Conservation (phyloP, 2,329 filamentous ascomycete genomes). For the Calonectria naviculata region DNA sequence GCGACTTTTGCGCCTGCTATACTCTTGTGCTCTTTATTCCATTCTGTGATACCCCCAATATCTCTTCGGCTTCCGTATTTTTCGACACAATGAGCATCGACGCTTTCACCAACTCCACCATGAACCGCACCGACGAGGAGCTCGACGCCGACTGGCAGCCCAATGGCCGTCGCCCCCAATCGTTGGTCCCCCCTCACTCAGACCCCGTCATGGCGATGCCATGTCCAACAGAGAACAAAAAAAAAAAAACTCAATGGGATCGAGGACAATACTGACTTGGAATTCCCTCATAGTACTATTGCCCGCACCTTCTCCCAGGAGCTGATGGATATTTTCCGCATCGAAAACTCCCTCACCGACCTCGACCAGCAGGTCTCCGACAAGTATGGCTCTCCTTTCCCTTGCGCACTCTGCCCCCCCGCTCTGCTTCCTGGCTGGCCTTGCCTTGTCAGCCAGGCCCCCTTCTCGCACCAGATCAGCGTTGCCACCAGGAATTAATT, state of each 20-base stretch:
- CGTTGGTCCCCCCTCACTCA: conserved; percentile 71
- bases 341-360: conserved; percentile 81
- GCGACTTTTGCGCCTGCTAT: neutral
- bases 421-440: neutral
- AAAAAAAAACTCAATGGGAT: neutral
- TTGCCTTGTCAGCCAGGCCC: neutral
- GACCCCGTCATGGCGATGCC: conserved; percentile 29
- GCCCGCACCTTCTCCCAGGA: conserved; percentile 88
- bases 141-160: conserved; percentile 85
- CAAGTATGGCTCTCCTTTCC: conserved; percentile 69
- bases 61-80: neutral
- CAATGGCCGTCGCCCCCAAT: conserved; percentile 81
- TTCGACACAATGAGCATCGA: conserved; percentile 3
- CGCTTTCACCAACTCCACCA: conserved; percentile 16
- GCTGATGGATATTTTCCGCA: conserved; percentile 88
- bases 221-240: neutral
- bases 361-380: conserved; percentile 81
- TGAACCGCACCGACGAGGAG: conserved; percentile 70
- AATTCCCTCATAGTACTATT: conserved; percentile 72
- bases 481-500: neutral
- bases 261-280: conserved; percentile 23
- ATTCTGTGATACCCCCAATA: conserved; percentile 12
- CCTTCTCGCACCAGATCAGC: conserved; percentile 1
- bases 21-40: neutral
- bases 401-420: conserved; percentile 6